phyloP scores from a whole-genome alignment of 352 stramenopile species.

The Phytophthora idaei region DNA sequence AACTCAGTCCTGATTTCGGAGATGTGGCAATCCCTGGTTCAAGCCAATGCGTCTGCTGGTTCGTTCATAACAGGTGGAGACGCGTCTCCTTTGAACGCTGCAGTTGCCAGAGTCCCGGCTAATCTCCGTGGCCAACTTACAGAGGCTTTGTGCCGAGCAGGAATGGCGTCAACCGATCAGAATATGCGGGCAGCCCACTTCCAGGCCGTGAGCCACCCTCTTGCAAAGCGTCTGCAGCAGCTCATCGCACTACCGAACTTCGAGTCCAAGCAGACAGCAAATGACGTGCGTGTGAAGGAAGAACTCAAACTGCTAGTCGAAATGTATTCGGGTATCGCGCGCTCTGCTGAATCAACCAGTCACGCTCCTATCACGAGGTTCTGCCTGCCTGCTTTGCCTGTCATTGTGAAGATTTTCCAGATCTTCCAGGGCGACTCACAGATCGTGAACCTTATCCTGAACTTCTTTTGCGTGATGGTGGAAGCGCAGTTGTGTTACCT shows the following conservation, averaged over 20 bases:
- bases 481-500: conserved; percentile 86
- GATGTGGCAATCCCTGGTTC: conserved; percentile 78
- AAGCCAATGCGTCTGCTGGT: conserved; percentile 68
- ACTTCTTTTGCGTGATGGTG: conserved; percentile 82
- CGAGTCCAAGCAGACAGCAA: conserved; percentile 61
- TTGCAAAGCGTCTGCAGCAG: conserved; percentile 55
- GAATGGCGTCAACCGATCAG: conserved; percentile 63
- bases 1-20: conserved; percentile 52
- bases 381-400: conserved; percentile 67
- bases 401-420: conserved; percentile 80
- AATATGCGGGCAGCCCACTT: conserved; percentile 56
- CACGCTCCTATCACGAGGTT: conserved; percentile 68
- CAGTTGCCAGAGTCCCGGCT: conserved; percentile 65
- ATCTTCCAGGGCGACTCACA: conserved; percentile 76
- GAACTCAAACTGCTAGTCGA: conserved; percentile 82
- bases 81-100: conserved; percentile 39
- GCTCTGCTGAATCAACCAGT: conserved; percentile 65
- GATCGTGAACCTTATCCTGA: conserved; percentile 74
- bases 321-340: conserved; percentile 78
- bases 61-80: conserved; percentile 50
- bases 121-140: conserved; percentile 65
- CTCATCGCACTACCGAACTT: conserved; percentile 66
- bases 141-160: conserved; percentile 72
- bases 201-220: conserved; percentile 53
- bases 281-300: conserved; percentile 71